Conservation (phyloP, 768 basidiomycete species). For the Trametes punicea region DNA sequence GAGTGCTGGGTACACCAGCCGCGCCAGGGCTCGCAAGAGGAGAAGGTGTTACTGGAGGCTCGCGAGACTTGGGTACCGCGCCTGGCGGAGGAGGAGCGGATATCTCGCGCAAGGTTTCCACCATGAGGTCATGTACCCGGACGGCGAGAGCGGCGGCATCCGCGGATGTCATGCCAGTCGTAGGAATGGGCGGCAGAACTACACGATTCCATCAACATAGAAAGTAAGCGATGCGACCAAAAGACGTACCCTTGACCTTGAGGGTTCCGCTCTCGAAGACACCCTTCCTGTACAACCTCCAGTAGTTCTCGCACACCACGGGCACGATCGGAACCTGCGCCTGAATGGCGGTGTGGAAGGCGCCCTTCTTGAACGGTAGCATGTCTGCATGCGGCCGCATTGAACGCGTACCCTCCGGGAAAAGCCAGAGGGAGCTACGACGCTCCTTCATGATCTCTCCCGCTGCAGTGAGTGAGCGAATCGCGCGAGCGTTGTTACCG, state of each 20-base stretch:
- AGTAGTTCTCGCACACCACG: conserved; percentile 92
- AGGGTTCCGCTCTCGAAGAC: conserved; percentile 74
- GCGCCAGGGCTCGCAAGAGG: not conserved
- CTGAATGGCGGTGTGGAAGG: conserved; percentile 93
- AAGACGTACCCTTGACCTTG: conserved; percentile 70
- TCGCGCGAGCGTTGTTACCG: conserved; percentile 70
- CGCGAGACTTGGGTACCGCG: conserved; percentile 6
- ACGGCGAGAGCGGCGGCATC: conserved; percentile 69
- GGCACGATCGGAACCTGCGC: conserved; percentile 89
- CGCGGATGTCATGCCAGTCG: conserved; percentile 60
- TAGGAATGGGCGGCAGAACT: conserved; percentile 92
- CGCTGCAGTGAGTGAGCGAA: conserved; percentile 72
- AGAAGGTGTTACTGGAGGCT: conserved; percentile 1
- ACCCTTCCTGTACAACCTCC: conserved; percentile 75
- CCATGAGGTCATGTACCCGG: conserved; percentile 76
- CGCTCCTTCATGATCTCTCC: conserved; percentile 72
- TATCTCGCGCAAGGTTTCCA: conserved; percentile 71
- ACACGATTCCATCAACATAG: conserved; percentile 9
- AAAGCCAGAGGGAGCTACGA: conserved; percentile 85
- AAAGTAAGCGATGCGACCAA: not conserved
- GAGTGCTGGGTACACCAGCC: not conserved
- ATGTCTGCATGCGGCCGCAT: conserved; percentile 61
- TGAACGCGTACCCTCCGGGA: conserved; percentile 93
- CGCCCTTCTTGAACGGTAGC: conserved; percentile 95
- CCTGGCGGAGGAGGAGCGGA: conserved; percentile 48